Base-by-base conservation (phyloP, 768 basidiomycete genomes). In the Kwoniella bestiolae region DNA sequence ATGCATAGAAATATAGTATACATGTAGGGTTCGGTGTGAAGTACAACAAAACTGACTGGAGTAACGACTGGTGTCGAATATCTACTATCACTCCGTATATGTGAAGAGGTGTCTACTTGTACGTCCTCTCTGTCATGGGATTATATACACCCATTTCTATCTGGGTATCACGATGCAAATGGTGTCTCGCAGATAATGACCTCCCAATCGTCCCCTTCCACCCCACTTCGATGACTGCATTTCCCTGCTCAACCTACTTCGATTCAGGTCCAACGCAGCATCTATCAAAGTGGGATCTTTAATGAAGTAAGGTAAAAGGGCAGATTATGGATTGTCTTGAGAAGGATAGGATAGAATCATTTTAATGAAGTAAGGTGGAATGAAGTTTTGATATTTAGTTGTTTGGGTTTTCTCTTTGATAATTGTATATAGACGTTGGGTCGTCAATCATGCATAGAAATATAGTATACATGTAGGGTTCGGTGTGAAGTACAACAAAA, bases 151-250 rank as follows among this genome's bases (percentile, higher is more conserved):
- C n/a, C n/a, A n/a, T n/a, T n/a, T n/a, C n/a, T n/a, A n/a, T n/a
- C n/a, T n/a, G n/a, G n/a, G n/a, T n/a, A n/a, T n/a, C n/a, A n/a
- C n/a, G n/a, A n/a, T n/a, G n/a, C n/a, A n/a, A n/a, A n/a, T n/a
- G n/a, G n/a, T n/a, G n/a, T n/a, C n/a, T n/a, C n/a, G n/a, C n/a
- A n/a, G n/a, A n/a, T n/a, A n/a, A n/a, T n/a, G n/a, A n/a, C 90
- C 25, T 89, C 89, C 90, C 91, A 93, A 56, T 91, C 91, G 5
- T 84, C 84, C 72, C 81, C 84, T 11, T 82, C 81, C 91, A 2
- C 82, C 79, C 44, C 86, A 76, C 2, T 86, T 86, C 12, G 82
- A 83, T 69, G 86, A 88, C 60, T 84, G 84, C 67, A 92, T 81
- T 3, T 86, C 86, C 72, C 87, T 89, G 35, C 79, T 79, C 14